Evolutionary conservation across 2,329 filamentous ascomycete genomes (phyloP), one percentile per base, ranked within the genome.

Genomic region (Lachnellula arida): DNA sequence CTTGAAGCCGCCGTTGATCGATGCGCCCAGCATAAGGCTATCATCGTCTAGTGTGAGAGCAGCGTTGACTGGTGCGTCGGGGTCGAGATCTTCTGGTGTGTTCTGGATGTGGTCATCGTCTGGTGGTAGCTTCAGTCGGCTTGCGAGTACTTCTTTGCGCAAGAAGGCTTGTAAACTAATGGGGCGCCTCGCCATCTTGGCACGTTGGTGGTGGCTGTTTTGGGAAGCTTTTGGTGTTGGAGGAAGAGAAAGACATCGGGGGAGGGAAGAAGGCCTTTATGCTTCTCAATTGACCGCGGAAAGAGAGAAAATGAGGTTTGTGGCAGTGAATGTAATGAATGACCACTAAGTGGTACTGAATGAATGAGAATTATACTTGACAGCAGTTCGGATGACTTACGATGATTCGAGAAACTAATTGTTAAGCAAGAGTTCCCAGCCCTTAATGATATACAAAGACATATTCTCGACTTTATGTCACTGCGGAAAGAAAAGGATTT

Each of bases 91-190:
- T 14, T 43, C 11, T 15, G 19, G n/a, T 40, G 28, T 25, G 17
- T 40, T 22, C 12, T 5, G 15, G 1, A 32, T 4, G 25, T 15
- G 2, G 11, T 53, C 46, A 34, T 47, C 40, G 17, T 34, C 19
- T 7, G 5, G 17, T 12, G 51, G 46, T 7, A 46, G 5, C 43
- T 57, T 19, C 22, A 59, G 48, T 11, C 46, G 46, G 14, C 22
- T 49, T 47, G 55, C 58, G 6, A 39, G 40, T 14, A 60, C 44
- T 23, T 60, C 59, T 6, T 44, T 53, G 9, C 51, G 56, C 17
- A 59, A 49, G 32, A 58, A 56, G 11, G 39, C 53, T 25, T 43
- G 54, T 11, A 60, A 51, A 5, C 9, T 17, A 12, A 5, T 23
- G n/a, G 15, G 5, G 44, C 40, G 25, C 32, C 25, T 46, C 11